Percentiles rank a stretch among this genome's conserved stretches.
phyloP scores from a whole-genome alignment of 2,329 filamentous ascomycete species.

The Fusarium paranaense region DNA sequence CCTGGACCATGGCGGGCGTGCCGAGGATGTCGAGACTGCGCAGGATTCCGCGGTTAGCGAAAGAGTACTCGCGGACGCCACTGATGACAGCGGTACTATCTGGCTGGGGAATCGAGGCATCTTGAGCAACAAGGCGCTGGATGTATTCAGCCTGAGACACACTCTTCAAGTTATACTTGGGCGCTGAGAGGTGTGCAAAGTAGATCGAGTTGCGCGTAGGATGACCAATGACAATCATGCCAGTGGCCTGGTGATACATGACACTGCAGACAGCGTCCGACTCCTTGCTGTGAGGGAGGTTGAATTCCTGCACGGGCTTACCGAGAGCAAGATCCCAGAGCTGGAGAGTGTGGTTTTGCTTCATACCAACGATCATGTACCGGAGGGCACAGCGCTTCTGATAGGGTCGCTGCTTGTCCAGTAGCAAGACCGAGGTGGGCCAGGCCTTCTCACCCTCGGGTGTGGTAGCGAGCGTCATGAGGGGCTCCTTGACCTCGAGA shows the following conservation, averaged over 20 bases:
- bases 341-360: constrained; percentile 98
- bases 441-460: constrained; percentile 93
- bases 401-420: constrained; percentile 96
- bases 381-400: constrained; percentile 89
- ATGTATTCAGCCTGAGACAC: constrained; percentile 92
- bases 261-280: constrained; percentile 98
- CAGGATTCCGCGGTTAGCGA: constrained; percentile 85
- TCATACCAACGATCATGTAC: constrained; percentile 97
- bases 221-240: constrained; percentile 94
- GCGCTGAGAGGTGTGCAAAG: constrained; percentile 94
- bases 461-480: constrained; percentile 88
- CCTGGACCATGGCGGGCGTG: constrained; percentile 72
- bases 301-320: constrained; percentile 96
- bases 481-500: constrained; percentile 84
- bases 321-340: constrained; percentile 96
- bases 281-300: constrained; percentile 94
- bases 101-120: constrained; percentile 80
- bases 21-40: constrained; percentile 91
- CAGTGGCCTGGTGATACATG: constrained; percentile 90
- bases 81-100: constrained; percentile 98
- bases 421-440: constrained; percentile 94
- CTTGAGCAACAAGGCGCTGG: constrained; percentile 78
- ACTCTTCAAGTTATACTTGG: constrained; percentile 85
- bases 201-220: constrained; percentile 98
- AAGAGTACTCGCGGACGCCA: constrained; percentile 94